Base-by-base conservation (phyloP, 1,139 yeast species). In the Zygoascus hellenicus region DNA sequence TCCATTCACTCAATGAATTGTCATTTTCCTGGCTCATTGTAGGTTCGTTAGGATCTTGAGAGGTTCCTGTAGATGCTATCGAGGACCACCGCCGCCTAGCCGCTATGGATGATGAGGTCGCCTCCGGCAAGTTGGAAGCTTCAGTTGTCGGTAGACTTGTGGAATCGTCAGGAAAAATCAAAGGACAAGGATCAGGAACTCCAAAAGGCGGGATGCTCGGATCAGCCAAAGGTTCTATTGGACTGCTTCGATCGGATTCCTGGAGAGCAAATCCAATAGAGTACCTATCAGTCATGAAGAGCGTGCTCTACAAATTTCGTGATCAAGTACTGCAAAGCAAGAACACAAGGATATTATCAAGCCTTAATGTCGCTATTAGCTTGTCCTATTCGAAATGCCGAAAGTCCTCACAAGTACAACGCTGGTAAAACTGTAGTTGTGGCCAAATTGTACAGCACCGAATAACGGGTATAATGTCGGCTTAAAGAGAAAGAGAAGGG, bases 181-280 rank as follows among this genome's bases (percentile, higher is more conserved):
- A 17, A 26, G 50, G 47, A 34, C 46, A 53, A 5, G 55, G 56
- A 30, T 49, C 53, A 7, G 56, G 56, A 30, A 33, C 50, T 5
- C 52, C 52, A 3, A 45, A 54, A 5, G 56, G 56, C 15, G 45
- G 48, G n/a, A 43, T 47, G 17, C 30, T 36, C 14, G 53, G 52
- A 33, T 52, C 55, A 9, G 51, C 39, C 15, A 54, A 53, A 9
- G 53, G 52, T 11, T 54, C 52, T 9, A 53, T 50, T 2, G 55
- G 53, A 14, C 53, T 48, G 42, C 51, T 52, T 7, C 47, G 15
- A 13, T 41, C 38, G 6, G 57, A 51, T 37, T 50, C 54, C 44
- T 50, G 48, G 19, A 54, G 37, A 30, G 56, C 56, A 52, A 51
- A 52, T 29, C 51, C 55, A 14, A 54, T 51, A 9, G 58, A 54